Conservation (phyloP, 2,329 filamentous ascomycete species). For the Neoarthrinium moseri region DNA sequence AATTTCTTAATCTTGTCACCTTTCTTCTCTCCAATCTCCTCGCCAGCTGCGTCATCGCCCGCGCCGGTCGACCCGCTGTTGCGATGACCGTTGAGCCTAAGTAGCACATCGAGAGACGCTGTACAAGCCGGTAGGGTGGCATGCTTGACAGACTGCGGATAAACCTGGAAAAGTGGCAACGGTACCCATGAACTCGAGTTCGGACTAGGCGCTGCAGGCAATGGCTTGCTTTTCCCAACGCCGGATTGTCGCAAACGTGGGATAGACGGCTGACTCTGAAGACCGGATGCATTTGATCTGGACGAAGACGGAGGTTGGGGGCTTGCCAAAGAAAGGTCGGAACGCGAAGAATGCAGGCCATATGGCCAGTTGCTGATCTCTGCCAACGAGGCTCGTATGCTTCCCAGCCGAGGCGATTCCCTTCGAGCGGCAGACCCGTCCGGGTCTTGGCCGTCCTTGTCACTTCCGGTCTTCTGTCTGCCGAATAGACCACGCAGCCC, state of each 20-base stretch:
- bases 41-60: conserved; percentile 31
- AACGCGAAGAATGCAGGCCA: conserved; percentile 30
- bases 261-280: conserved; percentile 7
- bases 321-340: conserved; percentile 32
- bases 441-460: conserved; percentile 19
- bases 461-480: conserved; percentile 38
- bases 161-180: conserved; percentile 82
- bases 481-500: conserved; percentile 52
- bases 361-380: conserved; percentile 45
- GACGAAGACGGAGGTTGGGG: conserved; percentile 13
- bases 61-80: conserved; percentile 36
- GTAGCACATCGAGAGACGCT: conserved; percentile 66
- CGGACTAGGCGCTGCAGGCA: conserved; percentile 10
- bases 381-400: conserved; percentile 44
- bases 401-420: conserved; percentile 30
- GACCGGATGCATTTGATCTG: conserved; percentile 13
- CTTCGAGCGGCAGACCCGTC: conserved; percentile 29
- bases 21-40: conserved; percentile 28
- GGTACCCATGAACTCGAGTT: conserved; percentile 52
- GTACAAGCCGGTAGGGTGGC: conserved; percentile 67
- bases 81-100: conserved; percentile 58
- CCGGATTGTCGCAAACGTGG: conserved; percentile 13
- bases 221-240: conserved; percentile 15
- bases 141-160: conserved; percentile 78
- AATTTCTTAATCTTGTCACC: conserved; percentile 45